Conservation (phyloP, 306 rosid species). For the Begonia fuchsioides region DNA sequence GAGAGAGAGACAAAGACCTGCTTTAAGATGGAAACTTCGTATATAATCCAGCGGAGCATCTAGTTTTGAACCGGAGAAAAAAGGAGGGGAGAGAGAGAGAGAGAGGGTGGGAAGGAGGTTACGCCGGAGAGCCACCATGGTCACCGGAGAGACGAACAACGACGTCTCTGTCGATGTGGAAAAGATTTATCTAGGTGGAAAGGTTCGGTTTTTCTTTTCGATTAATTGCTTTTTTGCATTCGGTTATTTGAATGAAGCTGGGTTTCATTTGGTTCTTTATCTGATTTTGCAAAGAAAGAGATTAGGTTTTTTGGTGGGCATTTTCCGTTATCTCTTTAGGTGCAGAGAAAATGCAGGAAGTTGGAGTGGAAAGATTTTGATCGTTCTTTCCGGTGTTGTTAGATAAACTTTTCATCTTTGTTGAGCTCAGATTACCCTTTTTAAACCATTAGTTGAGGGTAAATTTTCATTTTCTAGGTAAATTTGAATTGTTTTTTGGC, state of each 20-base stretch:
- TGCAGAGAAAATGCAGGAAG: not conserved
- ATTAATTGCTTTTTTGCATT: not conserved
- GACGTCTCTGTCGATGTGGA: constrained; percentile 63
- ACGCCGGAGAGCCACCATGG: constrained; percentile 17
- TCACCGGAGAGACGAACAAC: constrained; percentile 66
- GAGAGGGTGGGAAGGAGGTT: constrained; percentile 8
- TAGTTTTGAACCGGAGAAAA: constrained; percentile 3
- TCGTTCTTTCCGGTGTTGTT: no score
- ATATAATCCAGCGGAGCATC: no score
- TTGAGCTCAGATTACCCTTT: not conserved
- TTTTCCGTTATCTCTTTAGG: not conserved
- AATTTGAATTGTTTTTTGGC: not conserved
- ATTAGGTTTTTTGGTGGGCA: not conserved
- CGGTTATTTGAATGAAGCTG: not conserved
- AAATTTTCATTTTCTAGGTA: not conserved
- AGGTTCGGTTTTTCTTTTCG: constrained; percentile 25
- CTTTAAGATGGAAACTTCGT: constrained; percentile 3
- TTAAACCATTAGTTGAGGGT: not conserved
- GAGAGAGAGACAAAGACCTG: not conserved
- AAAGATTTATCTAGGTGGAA: constrained; percentile 94
- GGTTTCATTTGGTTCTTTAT: not conserved
- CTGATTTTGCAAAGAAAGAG: not conserved
- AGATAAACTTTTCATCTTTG: not conserved
- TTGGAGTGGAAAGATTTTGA: no score
- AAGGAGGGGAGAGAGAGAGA: constrained; percentile 1